A percentile compares a stretch with the other conserved stretches of the same genome.
phyloP scores from a whole-genome alignment of 768 basidiomycete genomes.

The Polyporus arcularius region DNA sequence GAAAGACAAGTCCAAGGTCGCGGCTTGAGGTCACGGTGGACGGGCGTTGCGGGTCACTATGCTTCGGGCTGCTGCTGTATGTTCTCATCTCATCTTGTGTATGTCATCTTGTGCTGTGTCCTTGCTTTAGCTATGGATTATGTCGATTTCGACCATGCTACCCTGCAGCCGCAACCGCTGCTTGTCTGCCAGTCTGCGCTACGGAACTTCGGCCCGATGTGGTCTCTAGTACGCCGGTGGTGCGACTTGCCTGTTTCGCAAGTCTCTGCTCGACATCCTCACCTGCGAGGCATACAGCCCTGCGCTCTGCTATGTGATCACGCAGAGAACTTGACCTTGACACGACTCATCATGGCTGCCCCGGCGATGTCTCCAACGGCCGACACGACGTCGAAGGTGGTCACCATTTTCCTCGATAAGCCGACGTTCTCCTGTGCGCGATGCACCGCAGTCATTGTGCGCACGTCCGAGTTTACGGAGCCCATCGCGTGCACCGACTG shows the following conservation, averaged over 20 bases:
- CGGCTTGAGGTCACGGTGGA: constrained; percentile 9
- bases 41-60: constrained; percentile 2
- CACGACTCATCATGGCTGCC: not conserved
- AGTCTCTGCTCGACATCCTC: too few relatives aligned
- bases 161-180: too few relatives aligned
- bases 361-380: constrained; percentile 28
- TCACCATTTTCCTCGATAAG: constrained; percentile 62
- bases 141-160: too few relatives aligned
- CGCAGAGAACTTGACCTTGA: too few relatives aligned
- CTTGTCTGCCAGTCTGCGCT: too few relatives aligned
- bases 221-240: too few relatives aligned
- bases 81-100: not conserved
- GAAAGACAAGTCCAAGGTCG: constrained; percentile 23
- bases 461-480: constrained; percentile 25
- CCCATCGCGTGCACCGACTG: not conserved
- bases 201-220: too few relatives aligned
- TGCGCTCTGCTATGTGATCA: too few relatives aligned
- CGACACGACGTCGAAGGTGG: constrained; percentile 56
- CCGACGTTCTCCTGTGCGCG: constrained; percentile 70
- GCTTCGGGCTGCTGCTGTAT: constrained; percentile 1
- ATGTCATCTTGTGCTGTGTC: not conserved
- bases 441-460: constrained; percentile 71
- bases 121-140: too few relatives aligned
- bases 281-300: too few relatives aligned
- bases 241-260: too few relatives aligned